Percentiles rank a stretch among this genome's conserved stretches.
phyloP scores from a whole-genome alignment of 169 alveolate species.

The Cryptosporidium canis region DNA sequence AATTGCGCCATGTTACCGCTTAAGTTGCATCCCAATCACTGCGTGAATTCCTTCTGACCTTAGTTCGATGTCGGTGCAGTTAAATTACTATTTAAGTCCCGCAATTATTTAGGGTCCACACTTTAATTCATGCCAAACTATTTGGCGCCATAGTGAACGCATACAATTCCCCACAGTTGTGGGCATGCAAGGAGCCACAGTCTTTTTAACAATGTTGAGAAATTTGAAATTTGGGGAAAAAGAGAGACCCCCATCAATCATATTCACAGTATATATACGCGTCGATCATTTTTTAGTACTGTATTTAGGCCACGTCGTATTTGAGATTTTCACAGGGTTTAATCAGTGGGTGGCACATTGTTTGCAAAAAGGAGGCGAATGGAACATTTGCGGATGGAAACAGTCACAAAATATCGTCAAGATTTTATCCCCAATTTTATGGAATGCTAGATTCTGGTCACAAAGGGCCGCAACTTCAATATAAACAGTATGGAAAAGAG shows the following conservation, averaged over 20 bases:
- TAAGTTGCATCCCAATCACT: neutral
- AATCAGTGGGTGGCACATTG: neutral
- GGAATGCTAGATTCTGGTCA: neutral
- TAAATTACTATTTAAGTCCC: neutral
- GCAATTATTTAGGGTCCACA: conserved; percentile 1
- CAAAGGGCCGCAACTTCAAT: neutral
- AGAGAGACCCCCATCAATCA: neutral
- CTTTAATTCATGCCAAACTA: neutral
- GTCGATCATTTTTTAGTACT: neutral
- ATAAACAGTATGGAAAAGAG: neutral
- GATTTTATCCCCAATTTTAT: neutral
- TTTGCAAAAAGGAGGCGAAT: neutral
- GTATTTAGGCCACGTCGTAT: too few relatives aligned
- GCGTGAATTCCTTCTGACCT: neutral
- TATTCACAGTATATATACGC: neutral
- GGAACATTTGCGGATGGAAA: neutral
- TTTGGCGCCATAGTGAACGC: neutral
- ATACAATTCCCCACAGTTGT: conserved; percentile 25
- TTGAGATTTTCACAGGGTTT: too few relatives aligned
- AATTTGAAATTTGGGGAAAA: neutral
- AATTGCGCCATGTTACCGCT: conserved; percentile 53
- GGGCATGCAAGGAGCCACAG: conserved; percentile 56
- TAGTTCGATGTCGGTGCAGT: neutral
- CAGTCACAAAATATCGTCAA: neutral
- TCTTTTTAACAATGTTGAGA: neutral